Evolutionary conservation across 805 yeast species (phyloP).

Genomic region (Candida xyloterini): DNA sequence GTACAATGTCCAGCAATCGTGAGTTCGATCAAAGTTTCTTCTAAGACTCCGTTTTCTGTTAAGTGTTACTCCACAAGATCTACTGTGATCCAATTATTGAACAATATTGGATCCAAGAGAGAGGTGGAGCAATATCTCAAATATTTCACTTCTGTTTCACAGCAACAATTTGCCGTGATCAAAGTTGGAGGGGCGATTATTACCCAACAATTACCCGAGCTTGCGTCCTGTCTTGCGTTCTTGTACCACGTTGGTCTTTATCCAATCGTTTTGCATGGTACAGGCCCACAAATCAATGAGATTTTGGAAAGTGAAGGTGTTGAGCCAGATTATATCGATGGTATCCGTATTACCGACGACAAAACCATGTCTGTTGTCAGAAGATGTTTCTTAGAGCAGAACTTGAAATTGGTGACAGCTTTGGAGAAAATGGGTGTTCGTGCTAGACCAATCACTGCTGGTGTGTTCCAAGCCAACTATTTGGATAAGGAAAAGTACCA

Average conservation of each 20-base stretch:
- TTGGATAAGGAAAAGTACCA: conserved; percentile 87
- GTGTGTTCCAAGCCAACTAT: conserved; percentile 92
- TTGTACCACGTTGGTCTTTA: conserved; percentile 95
- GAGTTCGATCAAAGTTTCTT: conserved; percentile 2
- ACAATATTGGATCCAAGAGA: conserved; percentile 94
- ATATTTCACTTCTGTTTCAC: conserved; percentile 92
- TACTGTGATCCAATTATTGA: conserved; percentile 90
- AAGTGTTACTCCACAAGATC: conserved; percentile 70
- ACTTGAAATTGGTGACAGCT: conserved; percentile 91
- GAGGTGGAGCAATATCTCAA: conserved; percentile 97
- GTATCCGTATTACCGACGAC: conserved; percentile 92
- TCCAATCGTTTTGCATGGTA: conserved; percentile 96
- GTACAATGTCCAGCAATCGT: conserved; percentile 10
- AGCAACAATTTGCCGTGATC: conserved; percentile 96
- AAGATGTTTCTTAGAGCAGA: conserved; percentile 92
- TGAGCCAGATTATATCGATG: conserved; percentile 94
- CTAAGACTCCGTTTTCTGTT: conserved; percentile 11
- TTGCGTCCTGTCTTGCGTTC: conserved; percentile 94
- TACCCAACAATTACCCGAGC: conserved; percentile 87
- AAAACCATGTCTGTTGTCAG: conserved; percentile 96
- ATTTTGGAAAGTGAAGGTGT: conserved; percentile 90
- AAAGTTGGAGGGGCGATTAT: conserved; percentile 99
- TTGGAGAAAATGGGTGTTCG: conserved; percentile 94
- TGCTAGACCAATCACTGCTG: conserved; percentile 97
- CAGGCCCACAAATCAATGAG: conserved; percentile 98